Percentiles rank a stretch among this genome's conserved stretches.
Evolutionary conservation across 176 grass and related monocot genomes (phyloP).

Genomic region (Alloteropsis semialata): DNA sequence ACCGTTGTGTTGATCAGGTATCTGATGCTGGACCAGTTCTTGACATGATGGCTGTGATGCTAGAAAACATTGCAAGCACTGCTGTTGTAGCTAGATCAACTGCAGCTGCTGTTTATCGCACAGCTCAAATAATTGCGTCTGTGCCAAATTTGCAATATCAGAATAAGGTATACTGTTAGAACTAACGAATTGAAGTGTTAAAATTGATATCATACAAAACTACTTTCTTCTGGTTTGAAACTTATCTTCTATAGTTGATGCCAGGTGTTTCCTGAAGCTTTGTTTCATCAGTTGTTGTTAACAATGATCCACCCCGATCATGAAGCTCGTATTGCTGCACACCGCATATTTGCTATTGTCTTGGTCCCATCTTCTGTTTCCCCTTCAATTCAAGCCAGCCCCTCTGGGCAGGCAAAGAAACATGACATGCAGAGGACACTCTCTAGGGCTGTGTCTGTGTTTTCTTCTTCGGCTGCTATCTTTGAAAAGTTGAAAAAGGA

Average conservation of each 20-base stretch:
- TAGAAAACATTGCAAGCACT: constrained; percentile 86
- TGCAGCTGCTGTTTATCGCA: constrained; percentile 87
- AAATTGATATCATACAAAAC: constrained; percentile 18
- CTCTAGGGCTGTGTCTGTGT: constrained; percentile 95
- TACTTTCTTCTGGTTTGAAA: constrained; percentile 21
- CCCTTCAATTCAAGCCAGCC: constrained; percentile 46
- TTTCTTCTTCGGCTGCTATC: constrained; percentile 99
- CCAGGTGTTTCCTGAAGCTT: constrained; percentile 95
- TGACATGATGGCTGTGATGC: constrained; percentile 98
- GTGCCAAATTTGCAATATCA: constrained; percentile 95
- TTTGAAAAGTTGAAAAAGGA: constrained; percentile 94
- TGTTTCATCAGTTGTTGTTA: constrained; percentile 97
- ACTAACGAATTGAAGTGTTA: constrained; percentile 6
- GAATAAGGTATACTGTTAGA: constrained; percentile 64
- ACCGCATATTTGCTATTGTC: constrained; percentile 98
- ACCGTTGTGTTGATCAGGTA: constrained; percentile 61
- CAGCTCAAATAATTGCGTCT: constrained; percentile 96
- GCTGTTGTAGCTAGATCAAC: constrained; percentile 82
- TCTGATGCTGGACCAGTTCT: constrained; percentile 97
- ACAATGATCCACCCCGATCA: constrained; percentile 95
- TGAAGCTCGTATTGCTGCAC: constrained; percentile 81
- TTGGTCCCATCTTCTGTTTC: constrained; percentile 95
- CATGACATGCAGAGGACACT: constrained; percentile 92
- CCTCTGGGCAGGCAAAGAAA: constrained; percentile 40
- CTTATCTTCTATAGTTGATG: constrained; percentile 35